These are phyloP conservation scores for Speleostelium caveatum DNA, from an alignment of 78 protist genomes.

Conservation along the genomic window DNA sequence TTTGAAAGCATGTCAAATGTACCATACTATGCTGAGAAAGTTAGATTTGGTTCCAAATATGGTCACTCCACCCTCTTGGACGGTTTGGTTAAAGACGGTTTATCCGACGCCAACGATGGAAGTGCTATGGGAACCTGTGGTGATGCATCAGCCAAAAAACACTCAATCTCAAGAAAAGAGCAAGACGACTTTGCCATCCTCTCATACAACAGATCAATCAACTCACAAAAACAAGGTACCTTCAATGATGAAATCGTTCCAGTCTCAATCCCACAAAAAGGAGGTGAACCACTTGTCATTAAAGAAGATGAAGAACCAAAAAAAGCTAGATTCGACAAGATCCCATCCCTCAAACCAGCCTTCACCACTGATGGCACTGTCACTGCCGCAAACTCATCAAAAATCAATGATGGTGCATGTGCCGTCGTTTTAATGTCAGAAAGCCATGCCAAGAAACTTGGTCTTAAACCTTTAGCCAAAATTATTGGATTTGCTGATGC, in stretches of 20 bases:
- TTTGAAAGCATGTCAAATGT: conserved; percentile 98
- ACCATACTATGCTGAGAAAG: conserved; percentile 90
- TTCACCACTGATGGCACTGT: conserved; percentile 89
- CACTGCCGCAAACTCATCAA: conserved; percentile 97
- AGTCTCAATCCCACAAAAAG: conserved; percentile 71
- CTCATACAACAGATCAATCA: conserved; percentile 85
- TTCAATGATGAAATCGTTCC: conserved; percentile 86
- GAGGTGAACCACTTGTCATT: conserved; percentile 52
- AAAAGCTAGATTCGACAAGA: conserved; percentile 78
- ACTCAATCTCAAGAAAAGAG: conserved; percentile 89
- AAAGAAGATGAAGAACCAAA: conserved; percentile 89
- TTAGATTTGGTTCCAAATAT: conserved; percentile 86
- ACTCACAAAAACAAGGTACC: conserved; percentile 75
- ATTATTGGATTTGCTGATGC: conserved; percentile 94
- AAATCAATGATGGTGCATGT: conserved; percentile 97
- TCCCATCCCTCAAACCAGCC: conserved; percentile 86
- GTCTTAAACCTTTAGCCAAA: conserved; percentile 89
- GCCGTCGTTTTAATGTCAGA: conserved; percentile 90
- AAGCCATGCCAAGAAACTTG: conserved; percentile 66
- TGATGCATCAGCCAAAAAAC: conserved; percentile 90
- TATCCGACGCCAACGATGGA: conserved; percentile 93
- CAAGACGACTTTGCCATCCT: conserved; percentile 94
- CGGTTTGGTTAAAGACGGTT: conserved; percentile 94
- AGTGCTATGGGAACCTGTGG: conserved; percentile 95
- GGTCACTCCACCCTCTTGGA: conserved; percentile 87